Conservation (phyloP, 78 protist species). For the Speleostelium caveatum region DNA sequence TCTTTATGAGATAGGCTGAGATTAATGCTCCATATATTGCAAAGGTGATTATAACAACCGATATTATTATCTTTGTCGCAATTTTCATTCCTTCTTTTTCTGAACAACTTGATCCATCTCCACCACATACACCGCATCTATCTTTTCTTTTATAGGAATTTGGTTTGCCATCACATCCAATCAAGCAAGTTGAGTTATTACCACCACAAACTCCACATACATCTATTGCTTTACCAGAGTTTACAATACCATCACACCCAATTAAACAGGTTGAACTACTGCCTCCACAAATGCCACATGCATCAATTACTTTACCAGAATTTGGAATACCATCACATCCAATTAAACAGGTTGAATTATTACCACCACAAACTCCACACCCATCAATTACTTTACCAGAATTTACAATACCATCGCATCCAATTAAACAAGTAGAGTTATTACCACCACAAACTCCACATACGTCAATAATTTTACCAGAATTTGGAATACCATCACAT, state of each 20-base stretch:
- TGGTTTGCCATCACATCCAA: slow-evolving; percentile 42
- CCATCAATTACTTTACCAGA: not conserved
- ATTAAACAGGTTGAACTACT: slow-evolving; percentile 53
- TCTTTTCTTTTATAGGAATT: not conserved
- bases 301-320: slow-evolving; percentile 9
- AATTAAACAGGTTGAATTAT: slow-evolving; percentile 42
- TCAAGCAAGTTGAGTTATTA: not conserved
- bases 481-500: slow-evolving; percentile 49
- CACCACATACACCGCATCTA: slow-evolving; percentile 81
- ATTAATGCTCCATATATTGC: slow-evolving; percentile 30
- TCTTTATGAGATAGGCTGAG: not conserved
- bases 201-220: slow-evolving; percentile 60
- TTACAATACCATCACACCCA: slow-evolving; percentile 57
- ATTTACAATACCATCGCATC: slow-evolving; percentile 33
- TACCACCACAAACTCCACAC: slow-evolving; percentile 80
- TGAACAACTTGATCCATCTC: slow-evolving; percentile 66
- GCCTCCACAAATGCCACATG: slow-evolving; percentile 85
- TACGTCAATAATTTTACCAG: not conserved
- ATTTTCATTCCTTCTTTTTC: not conserved
- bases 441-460: slow-evolving; percentile 65
- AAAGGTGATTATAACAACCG: not conserved
- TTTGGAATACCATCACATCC: slow-evolving; percentile 66
- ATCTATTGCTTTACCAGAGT: slow-evolving; percentile 8
- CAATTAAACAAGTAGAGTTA: slow-evolving; percentile 18
- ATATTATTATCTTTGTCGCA: slow-evolving; percentile 7